Evolutionary conservation across 2,329 filamentous ascomycete species (phyloP), one percentile per base, ranked within the genome.

Genomic region (Cladosporium sp.): DNA sequence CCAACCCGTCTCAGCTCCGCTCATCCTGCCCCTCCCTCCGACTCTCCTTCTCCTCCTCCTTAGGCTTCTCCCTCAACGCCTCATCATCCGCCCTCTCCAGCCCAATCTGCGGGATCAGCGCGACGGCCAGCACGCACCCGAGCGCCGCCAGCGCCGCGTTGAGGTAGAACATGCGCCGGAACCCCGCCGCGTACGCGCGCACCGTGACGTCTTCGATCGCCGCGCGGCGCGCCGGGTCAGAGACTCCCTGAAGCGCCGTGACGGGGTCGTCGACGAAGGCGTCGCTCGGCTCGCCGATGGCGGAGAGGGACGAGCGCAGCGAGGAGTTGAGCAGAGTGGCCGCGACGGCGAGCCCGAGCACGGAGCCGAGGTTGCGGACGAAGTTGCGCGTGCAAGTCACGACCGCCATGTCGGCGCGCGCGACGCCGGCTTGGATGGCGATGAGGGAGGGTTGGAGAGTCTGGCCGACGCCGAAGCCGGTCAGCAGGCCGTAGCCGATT

Each of bases 201-300:
- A 43, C 32, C 5, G 51, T 38, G 35, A 53, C 14, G 7, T 37
- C 28, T 14, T 49, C 19, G 3, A 53, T 49, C 18, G 40, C 48
- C 14, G 35, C 35, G n/a, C 51, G 42, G 11, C 14, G 11, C 4
- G 61, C 11, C 69, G 70, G 16, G 71, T 70, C 1, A 71, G 62
- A 16, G 66, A 68, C 13, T 2, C 11, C 32, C 7, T 33, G 4
- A 37, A 16, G 34, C 16, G 41, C 19, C 16, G 33, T 61, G 76
- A 76, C 54, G 79, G 76, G 22, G 80, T 62, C 2, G 76, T 79
- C 45, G 78, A 77, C 2, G 77, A 76, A 78, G 74, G 1, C 77
- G 77, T 0, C 77, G 66, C 35, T 76, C 5, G 19, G 10, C 16
- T 28, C 18, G 16, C 16, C 44, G 3, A 28, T 9, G 33, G 10